These are phyloP conservation scores for Favolaschia claudopus DNA, from an alignment of 768 basidiomycete species.

Conservation along the genomic window DNA sequence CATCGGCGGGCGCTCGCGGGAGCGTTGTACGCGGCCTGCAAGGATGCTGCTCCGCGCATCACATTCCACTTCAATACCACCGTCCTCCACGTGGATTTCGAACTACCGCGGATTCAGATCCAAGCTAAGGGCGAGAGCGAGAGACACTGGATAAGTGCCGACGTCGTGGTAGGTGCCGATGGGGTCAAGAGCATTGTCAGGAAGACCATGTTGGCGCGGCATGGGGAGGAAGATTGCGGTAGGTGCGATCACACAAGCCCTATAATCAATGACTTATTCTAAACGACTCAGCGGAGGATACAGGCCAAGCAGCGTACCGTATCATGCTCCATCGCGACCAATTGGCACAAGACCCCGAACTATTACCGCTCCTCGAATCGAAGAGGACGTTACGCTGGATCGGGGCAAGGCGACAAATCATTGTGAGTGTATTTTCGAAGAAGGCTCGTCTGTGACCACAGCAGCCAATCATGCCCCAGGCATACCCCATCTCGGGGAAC, in stretches of 20 bases:
- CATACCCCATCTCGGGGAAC: slow-evolving; percentile 46
- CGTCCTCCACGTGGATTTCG: slow-evolving; percentile 37
- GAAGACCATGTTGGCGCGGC: slow-evolving; percentile 38
- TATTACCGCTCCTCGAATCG: slow-evolving; percentile 40
- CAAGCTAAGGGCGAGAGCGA: slow-evolving; percentile 15
- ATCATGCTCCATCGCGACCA: slow-evolving; percentile 40
- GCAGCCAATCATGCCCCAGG: not conserved
- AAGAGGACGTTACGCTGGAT: slow-evolving; percentile 45
- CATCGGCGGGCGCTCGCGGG: slow-evolving; percentile 44
- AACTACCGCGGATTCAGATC: slow-evolving; percentile 16
- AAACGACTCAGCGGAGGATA: slow-evolving; percentile 41
- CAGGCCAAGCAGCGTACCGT: slow-evolving; percentile 49
- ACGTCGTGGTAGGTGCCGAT: slow-evolving; percentile 46
- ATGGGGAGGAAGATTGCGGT: slow-evolving; percentile 34
- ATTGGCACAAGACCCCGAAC: slow-evolving; percentile 41
- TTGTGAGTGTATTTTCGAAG: too few species aligned
- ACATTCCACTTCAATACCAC: slow-evolving; percentile 34
- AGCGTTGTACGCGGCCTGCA: slow-evolving; percentile 37
- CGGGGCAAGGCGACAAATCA: slow-evolving; percentile 42
- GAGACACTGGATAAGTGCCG: slow-evolving; percentile 35
- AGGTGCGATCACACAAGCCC: too few species aligned
- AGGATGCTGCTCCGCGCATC: slow-evolving; percentile 31
- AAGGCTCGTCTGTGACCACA: not conserved
- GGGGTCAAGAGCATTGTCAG: slow-evolving; percentile 45
- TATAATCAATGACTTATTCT: not conserved